Evolutionary conservation across 2,329 filamentous ascomycete genomes (phyloP).

Genomic region (Diaporthe ampelina): DNA sequence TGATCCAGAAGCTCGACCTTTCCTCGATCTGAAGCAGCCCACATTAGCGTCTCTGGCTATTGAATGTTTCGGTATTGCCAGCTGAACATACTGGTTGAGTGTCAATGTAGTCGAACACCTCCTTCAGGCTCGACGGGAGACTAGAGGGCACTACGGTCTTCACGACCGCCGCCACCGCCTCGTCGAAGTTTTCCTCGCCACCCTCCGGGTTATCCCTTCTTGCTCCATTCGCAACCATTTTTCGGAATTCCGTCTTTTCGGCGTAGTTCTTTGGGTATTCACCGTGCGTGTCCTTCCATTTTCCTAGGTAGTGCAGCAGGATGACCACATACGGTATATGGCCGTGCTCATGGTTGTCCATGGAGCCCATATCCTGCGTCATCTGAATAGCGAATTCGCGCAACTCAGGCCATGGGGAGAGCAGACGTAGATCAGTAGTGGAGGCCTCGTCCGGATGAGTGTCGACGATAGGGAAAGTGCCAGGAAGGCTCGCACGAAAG

Average conservation of each 20-base stretch:
- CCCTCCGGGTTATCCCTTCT: slow-evolving; percentile 84
- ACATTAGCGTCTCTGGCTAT: slow-evolving; percentile 41
- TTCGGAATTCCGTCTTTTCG: slow-evolving; percentile 88
- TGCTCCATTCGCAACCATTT: slow-evolving; percentile 75
- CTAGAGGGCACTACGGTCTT: slow-evolving; percentile 83
- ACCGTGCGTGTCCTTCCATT: slow-evolving; percentile 83
- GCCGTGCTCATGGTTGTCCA: slow-evolving; percentile 87
- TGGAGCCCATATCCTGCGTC: slow-evolving; percentile 76
- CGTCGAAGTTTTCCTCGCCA: slow-evolving; percentile 96
- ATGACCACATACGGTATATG: slow-evolving; percentile 91
- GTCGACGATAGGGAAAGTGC: slow-evolving; percentile 92
- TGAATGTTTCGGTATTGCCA: slow-evolving; percentile 26
- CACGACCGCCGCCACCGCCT: slow-evolving; percentile 88
- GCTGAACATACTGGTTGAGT: slow-evolving; percentile 66
- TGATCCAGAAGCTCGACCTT: slow-evolving; percentile 85
- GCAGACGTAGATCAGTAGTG: slow-evolving; percentile 85
- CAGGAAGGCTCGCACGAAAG: slow-evolving; percentile 83
- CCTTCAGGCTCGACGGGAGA: slow-evolving; percentile 77
- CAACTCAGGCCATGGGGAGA: slow-evolving; percentile 90
- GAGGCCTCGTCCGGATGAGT: slow-evolving; percentile 93
- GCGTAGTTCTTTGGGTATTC: slow-evolving; percentile 80
- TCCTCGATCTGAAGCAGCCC: slow-evolving; percentile 53
- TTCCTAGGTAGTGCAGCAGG: slow-evolving; percentile 83
- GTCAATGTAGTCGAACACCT: slow-evolving; percentile 80
- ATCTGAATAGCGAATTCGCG: slow-evolving; percentile 74